Conservation (phyloP, 352 stramenopile species). For the Aphanomyces astaci region DNA sequence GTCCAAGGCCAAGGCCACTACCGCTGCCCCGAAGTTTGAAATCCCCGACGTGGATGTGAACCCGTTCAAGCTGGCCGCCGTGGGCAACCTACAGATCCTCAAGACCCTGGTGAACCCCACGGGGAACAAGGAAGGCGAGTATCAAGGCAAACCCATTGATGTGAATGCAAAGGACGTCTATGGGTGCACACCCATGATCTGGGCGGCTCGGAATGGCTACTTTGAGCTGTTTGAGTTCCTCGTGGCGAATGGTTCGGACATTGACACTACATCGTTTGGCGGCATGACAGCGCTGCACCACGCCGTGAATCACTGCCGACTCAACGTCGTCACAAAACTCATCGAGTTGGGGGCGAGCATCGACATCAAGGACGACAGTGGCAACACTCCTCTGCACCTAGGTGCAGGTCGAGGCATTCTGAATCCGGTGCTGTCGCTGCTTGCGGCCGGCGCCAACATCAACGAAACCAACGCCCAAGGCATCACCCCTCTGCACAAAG, state of each 20-base stretch:
- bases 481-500: slow-evolving; percentile 82
- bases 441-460: slow-evolving; percentile 69
- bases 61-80: slow-evolving; percentile 77
- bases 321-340: slow-evolving; percentile 53
- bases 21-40: slow-evolving; percentile 48
- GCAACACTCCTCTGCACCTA: slow-evolving; percentile 81
- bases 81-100: slow-evolving; percentile 66
- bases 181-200: slow-evolving; percentile 71
- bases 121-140: slow-evolving; percentile 34
- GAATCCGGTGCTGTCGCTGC: slow-evolving; percentile 70
- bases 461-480: slow-evolving; percentile 66
- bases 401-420: slow-evolving; percentile 72
- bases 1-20: slow-evolving; percentile 17
- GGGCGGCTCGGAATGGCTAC: slow-evolving; percentile 79
- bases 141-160: slow-evolving; percentile 38
- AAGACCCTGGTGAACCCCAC: slow-evolving; percentile 55
- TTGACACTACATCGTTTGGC: slow-evolving; percentile 67
- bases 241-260: slow-evolving; percentile 47
- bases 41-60: slow-evolving; percentile 74
- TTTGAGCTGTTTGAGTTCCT: slow-evolving; percentile 74
- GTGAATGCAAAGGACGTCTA: slow-evolving; percentile 76
- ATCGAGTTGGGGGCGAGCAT: slow-evolving; percentile 67
- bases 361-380: slow-evolving; percentile 75
- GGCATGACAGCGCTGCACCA: slow-evolving; percentile 77
- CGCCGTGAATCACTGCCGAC: slow-evolving; percentile 67